phyloP scores from a whole-genome alignment of 768 basidiomycete genomes.

The Peribolospora kevripleyi region DNA sequence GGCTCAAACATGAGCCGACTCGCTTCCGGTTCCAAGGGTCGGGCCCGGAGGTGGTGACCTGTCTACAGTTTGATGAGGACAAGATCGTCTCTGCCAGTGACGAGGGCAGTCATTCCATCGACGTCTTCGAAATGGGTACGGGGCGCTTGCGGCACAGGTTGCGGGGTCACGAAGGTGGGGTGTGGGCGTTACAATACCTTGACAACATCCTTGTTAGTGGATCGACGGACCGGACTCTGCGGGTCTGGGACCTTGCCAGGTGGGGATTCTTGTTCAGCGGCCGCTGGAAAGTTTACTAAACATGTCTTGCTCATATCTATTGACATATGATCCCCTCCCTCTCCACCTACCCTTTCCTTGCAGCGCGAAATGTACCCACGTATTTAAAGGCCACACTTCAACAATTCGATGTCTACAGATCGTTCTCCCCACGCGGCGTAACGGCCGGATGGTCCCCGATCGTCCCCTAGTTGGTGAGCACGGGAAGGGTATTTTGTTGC shows the following conservation, averaged over 20 bases:
- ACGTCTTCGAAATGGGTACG: constrained; percentile 69
- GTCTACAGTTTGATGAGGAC: constrained; percentile 75
- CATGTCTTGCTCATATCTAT: constrained; percentile 1
- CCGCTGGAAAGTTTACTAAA: neutral
- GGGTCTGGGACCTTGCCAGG: constrained; percentile 51
- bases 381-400: constrained; percentile 86
- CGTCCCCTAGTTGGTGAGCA: constrained; percentile 23
- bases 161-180: constrained; percentile 80
- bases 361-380: constrained; percentile 60
- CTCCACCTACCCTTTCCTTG: constrained; percentile 70
- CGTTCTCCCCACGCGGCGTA: constrained; percentile 49
- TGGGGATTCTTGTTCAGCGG: neutral
- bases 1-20: constrained; percentile 35
- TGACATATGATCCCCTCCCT: constrained; percentile 39
- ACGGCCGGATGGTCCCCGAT: constrained; percentile 24
- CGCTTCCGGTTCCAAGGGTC: constrained; percentile 68
- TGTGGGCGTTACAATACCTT: constrained; percentile 67
- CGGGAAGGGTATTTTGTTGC: too few species aligned
- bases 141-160: constrained; percentile 50
- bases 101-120: constrained; percentile 58
- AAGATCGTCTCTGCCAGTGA: constrained; percentile 94
- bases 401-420: constrained; percentile 91
- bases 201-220: constrained; percentile 65
- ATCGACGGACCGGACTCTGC: constrained; percentile 82
- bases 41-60: constrained; percentile 63